These are phyloP conservation scores for Elaeis guineensis DNA, from an alignment of 176 grass and related monocot species.

Conservation along the genomic window DNA sequence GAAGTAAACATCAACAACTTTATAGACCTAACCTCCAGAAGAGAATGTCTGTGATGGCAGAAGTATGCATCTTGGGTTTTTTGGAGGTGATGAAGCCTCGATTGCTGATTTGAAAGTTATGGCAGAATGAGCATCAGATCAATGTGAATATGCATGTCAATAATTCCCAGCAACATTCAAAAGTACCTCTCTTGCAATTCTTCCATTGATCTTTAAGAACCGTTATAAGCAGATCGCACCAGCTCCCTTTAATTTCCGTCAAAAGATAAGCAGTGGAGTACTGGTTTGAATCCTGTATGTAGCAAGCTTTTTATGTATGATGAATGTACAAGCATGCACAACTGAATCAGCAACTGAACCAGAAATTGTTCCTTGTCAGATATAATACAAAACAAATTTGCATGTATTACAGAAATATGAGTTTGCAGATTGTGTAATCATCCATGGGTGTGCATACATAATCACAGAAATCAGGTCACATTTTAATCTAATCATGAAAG, in stretches of 20 bases:
- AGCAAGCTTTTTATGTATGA: not conserved
- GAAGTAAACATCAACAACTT: not conserved
- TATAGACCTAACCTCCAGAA: constrained; percentile 52
- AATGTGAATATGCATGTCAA: not conserved
- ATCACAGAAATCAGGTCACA: too few relatives aligned
- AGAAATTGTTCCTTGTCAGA: too few relatives aligned
- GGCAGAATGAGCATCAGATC: constrained; percentile 20
- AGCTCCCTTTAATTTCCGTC: constrained; percentile 67
- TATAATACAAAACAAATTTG: too few relatives aligned
- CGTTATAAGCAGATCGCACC: constrained; percentile 75
- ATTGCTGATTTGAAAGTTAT: constrained; percentile 57
- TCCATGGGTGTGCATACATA: too few relatives aligned
- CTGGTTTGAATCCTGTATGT: constrained; percentile 67
- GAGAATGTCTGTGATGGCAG: constrained; percentile 34
- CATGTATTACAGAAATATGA: too few relatives aligned
- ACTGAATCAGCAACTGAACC: too few relatives aligned
- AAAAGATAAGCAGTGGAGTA: constrained; percentile 48
- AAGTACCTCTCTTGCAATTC: constrained; percentile 84
- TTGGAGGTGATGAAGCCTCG: constrained; percentile 85
- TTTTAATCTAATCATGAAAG: too few relatives aligned
- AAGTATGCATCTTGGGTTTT: constrained; percentile 73
- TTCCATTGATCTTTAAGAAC: constrained; percentile 82
- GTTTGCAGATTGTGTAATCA: too few relatives aligned
- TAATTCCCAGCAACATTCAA: too few relatives aligned
- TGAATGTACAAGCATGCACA: too few relatives aligned